Evolutionary conservation across 768 basidiomycete species (phyloP), one percentile per base, ranked within the genome.

Genomic region (Lentinula edodes): DNA sequence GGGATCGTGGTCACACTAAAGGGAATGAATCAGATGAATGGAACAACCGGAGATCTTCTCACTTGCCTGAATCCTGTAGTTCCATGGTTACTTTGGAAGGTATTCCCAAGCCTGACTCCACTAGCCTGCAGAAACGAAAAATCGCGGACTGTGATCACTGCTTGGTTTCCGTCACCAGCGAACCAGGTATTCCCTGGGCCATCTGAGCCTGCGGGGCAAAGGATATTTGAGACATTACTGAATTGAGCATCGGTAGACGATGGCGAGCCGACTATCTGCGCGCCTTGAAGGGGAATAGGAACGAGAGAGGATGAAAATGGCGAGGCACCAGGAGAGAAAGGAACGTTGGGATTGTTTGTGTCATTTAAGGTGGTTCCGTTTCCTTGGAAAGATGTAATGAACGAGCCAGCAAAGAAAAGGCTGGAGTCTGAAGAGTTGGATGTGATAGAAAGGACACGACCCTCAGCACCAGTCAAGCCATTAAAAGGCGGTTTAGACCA

Each of bases 71-170:
- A 99, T 5, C 78, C 82, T n/a, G 85, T 91, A 1, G 96, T 96
- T 45, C 94, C 90, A 66, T 90, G 87, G 57, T 87, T 83, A 55
- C 79, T 74, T 64, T 87, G 80, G 73, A 96, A 92, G 7, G 94
- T 95, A 75, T 99, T 98, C 32, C 94, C 95, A 34, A 99, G 77
- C 50, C 97, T 86, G 52, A 98, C 70, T 5, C 96, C 97, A 61
- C 80, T 86, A 3, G 86, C 90, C 53, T 82, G 85, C 61, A 91
- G 83, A 68, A 80, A 89, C 32, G 85, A 77, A 69, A 89, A 91
- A n/a, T 87, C 82, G 61, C 89, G 80, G 48, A 93, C 77, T 34
- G 89, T 93, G 65, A 98, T 83, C 59, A 89, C 78, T 1, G 93
- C 89, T 23, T 78, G 75, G 32, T 78, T 85, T 18, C 83, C 86